Evolutionary conservation across 2,329 filamentous ascomycete species (phyloP), one percentile per base, ranked within the genome.

Genomic region (Helicocarpus griseus): DNA sequence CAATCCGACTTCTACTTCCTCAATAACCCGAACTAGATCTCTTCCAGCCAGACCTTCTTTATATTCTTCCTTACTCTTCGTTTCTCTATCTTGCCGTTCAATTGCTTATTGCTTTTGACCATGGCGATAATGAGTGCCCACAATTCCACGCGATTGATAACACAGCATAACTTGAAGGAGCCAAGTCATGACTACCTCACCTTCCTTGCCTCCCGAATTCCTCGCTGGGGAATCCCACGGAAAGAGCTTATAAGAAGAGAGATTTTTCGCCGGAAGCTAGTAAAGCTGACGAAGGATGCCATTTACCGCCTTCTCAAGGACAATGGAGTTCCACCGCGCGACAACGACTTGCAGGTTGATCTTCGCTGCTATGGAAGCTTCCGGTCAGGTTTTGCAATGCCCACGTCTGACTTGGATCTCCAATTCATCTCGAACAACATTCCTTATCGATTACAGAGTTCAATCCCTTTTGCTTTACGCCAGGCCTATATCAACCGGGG

Each of bases 361-460:
- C 28, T 73, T 94, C 13, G 81, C 81, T 59, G 88, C 85, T 61
- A 94, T 93, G 63, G 89, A 4, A 94, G 89, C 64, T 74, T 94
- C 44, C 80, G 81, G 19, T 90, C 89, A 11, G 89, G 89, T 0
- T 95, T 95, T 68, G 90, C 87, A 3, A 89, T 87, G 9, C 86
- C 86, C 60, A 81, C 82, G n/a, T 91, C 89, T 1, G 89, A 95
- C 61, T 89, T 95, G 85, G 90, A 96, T 66, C 78, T 95, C 28
- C 48, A 62, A 61, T 9, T 58, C 64, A 35, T 50, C 45, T 39
- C 46, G 84, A 85, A 1, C 63, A 67, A 19, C 70, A 77, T 41
- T 72, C 77, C 48, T 74, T 77, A 2, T 76, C 81, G 54, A 72
- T 73, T 13, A 64, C 76, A 77, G 29, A 83, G 81, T 4, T 73